Base-by-base conservation (phyloP, 2,329 filamentous ascomycete species). In the Ophiostoma tasmaniense region DNA sequence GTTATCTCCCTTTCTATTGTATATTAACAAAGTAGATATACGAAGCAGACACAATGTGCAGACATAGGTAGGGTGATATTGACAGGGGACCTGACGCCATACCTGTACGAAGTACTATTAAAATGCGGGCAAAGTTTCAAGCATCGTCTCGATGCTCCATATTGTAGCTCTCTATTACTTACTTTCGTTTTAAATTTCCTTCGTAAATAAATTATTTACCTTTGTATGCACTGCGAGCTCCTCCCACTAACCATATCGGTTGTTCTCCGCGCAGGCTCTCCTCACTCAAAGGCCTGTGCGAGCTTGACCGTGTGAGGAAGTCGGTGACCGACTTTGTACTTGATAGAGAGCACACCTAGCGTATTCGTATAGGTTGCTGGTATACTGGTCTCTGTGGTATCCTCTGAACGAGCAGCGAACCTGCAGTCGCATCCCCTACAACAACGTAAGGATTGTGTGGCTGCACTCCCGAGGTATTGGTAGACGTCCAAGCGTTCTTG, bases 11-110 rank as follows among this genome's bases (percentile, higher is more conserved):
- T n/a, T 14, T 28, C 20, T 33, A 14, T 17, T 25, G 50, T 55
- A 55, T 55, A 55, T 25, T 55, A 20, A 33, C 59, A 7, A 17
- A n/a, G 30, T 62, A 35, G 2, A 33, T n/a, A 33, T 62, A n/a
- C n/a, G n/a, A n/a, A n/a, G n/a, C n/a, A 39, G 13, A 10, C 37
- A 39, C 11, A 13, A 39, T 14, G 37, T 39, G 33, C 33, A 33
- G 33, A 33, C 5, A 33, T 17, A n/a, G 8, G 22, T 14, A 62
- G 25, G 42, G 42, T 45, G 42, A 33, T 62, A 35, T 62, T 28
- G 30, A 22, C 59, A 62, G 59, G 59, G 59, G 59, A 17, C 59
- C 30, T 62, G 59, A 62, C 59, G 59, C 59, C 59, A 62, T 62
- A 62, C 17, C 20, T 61, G 55, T 61, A 61, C 55, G 25, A 33